These are phyloP conservation scores for Lasiosphaeriaceae sp. DNA, from an alignment of 495 filamentous ascomycete species.

Conservation along the genomic window DNA sequence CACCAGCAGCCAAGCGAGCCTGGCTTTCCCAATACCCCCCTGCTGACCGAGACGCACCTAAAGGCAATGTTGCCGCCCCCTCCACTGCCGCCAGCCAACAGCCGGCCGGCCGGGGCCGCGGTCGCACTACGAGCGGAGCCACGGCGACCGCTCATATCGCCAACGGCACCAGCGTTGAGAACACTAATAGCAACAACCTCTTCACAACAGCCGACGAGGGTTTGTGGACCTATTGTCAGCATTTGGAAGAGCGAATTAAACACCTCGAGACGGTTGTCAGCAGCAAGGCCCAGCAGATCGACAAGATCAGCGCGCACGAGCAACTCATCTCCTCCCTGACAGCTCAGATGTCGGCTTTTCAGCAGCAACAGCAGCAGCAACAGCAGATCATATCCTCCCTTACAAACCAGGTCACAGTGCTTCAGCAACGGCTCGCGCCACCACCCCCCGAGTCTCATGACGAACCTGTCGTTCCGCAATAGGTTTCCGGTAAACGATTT, in stretches of 20 bases:
- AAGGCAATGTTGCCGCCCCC: slow-evolving; percentile 34
- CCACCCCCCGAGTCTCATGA: not conserved
- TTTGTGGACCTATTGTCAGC: slow-evolving; percentile 48
- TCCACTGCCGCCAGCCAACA: slow-evolving; percentile 13
- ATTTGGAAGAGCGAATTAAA: slow-evolving; percentile 46
- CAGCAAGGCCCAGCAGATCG: slow-evolving; percentile 26
- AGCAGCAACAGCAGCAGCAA: not conserved
- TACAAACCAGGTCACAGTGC: not conserved
- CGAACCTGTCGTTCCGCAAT: not conserved
- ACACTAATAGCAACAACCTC: slow-evolving; percentile 41
- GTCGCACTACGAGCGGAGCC: slow-evolving; percentile 21
- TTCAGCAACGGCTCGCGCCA: no score
- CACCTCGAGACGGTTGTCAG: slow-evolving; percentile 30
- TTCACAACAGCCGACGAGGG: slow-evolving; percentile 39
- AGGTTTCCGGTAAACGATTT: not conserved
- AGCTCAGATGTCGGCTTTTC: slow-evolving; percentile 21
- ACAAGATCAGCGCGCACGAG: slow-evolving; percentile 42
- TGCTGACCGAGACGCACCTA: slow-evolving; percentile 44
- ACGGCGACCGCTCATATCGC: slow-evolving; percentile 24
- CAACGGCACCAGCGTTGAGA: slow-evolving; percentile 25
- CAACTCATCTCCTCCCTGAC: slow-evolving; percentile 20
- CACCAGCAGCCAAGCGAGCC: slow-evolving; percentile 27
- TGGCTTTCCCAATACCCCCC: slow-evolving; percentile 42
- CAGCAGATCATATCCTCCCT: not conserved
- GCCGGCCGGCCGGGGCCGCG: slow-evolving; percentile 22